Evolutionary conservation across 2,329 filamentous ascomycete species (phyloP).

Genomic region (Ramularia endophylla): DNA sequence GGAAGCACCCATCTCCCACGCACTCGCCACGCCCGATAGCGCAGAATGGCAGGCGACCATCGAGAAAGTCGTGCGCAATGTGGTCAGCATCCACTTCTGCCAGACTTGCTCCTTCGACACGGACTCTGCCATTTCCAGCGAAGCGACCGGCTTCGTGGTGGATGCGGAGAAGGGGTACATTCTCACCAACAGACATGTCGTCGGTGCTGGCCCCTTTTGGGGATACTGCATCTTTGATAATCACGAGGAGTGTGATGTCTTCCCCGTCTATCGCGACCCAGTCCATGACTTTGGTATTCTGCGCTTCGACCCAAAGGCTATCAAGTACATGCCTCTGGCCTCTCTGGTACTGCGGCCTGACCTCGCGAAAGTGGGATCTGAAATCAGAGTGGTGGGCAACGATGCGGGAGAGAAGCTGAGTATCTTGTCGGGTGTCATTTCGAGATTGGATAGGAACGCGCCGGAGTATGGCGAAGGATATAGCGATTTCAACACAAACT

Average conservation of each 20-base stretch:
- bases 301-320: slow-evolving; percentile 88
- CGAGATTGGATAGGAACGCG: slow-evolving; percentile 89
- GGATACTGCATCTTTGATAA: slow-evolving; percentile 99
- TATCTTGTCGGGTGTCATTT: slow-evolving; percentile 96
- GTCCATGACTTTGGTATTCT: slow-evolving; percentile 98
- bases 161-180: slow-evolving; percentile 80
- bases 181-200: slow-evolving; percentile 66
- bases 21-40: slow-evolving; percentile 53
- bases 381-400: slow-evolving; percentile 96
- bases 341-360: slow-evolving; percentile 78
- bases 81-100: slow-evolving; percentile 98
- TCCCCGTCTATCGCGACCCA: slow-evolving; percentile 94
- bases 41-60: slow-evolving; percentile 95
- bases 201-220: slow-evolving; percentile 93
- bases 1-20: slow-evolving; percentile 36
- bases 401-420: slow-evolving; percentile 98
- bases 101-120: slow-evolving; percentile 98
- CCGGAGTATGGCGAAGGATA: slow-evolving; percentile 98
- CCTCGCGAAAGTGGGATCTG: slow-evolving; percentile 77
- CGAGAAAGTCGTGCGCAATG: slow-evolving; percentile 86
- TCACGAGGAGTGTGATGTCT: slow-evolving; percentile 91
- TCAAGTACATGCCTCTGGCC: slow-evolving; percentile 93
- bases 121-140: slow-evolving; percentile 86
- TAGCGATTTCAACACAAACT: slow-evolving; percentile 93
- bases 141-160: slow-evolving; percentile 96